Percentiles rank a stretch among this genome's conserved stretches.
Evolutionary conservation across 805 yeast genomes (phyloP).

Genomic region (Wickerhamiella bombiphila): DNA sequence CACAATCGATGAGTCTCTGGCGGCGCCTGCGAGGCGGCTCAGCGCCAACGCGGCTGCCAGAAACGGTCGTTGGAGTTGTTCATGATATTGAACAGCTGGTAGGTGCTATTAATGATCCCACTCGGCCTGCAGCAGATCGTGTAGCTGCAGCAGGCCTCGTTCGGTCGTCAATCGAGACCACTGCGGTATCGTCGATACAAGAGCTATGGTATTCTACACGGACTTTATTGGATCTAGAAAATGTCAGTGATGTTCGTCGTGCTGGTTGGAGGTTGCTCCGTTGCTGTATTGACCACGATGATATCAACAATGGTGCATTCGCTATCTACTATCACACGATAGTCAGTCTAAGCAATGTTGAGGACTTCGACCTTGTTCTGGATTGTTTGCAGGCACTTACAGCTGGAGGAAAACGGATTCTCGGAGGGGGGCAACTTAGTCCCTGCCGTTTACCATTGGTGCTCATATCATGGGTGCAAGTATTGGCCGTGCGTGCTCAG

Average conservation of each 20-base stretch:
- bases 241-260: constrained; percentile 27
- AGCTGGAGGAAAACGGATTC: constrained; percentile 30
- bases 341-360: constrained; percentile 33
- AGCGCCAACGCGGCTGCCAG: constrained; percentile 1
- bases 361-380: constrained; percentile 38
- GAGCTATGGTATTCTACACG: constrained; percentile 64
- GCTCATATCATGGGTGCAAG: constrained; percentile 26
- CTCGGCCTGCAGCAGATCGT: constrained; percentile 20
- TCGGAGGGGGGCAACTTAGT: constrained; percentile 14
- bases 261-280: constrained; percentile 39
- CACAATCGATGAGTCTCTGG: background rate
- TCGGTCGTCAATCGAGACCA: constrained; percentile 35
- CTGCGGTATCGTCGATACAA: constrained; percentile 44
- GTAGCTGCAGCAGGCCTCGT: constrained; percentile 38
- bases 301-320: constrained; percentile 33
- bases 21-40: background rate
- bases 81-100: constrained; percentile 22
- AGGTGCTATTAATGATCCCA: constrained; percentile 15
- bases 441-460: constrained; percentile 30
- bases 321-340: constrained; percentile 49
- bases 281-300: constrained; percentile 42
- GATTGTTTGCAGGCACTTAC: constrained; percentile 35
- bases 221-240: constrained; percentile 32
- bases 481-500: constrained; percentile 20
- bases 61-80: constrained; percentile 23